A percentile compares a stretch with the other conserved stretches of the same genome.
Conservation (phyloP, 2,329 filamentous ascomycete genomes). For the Fusarium begoniae region DNA sequence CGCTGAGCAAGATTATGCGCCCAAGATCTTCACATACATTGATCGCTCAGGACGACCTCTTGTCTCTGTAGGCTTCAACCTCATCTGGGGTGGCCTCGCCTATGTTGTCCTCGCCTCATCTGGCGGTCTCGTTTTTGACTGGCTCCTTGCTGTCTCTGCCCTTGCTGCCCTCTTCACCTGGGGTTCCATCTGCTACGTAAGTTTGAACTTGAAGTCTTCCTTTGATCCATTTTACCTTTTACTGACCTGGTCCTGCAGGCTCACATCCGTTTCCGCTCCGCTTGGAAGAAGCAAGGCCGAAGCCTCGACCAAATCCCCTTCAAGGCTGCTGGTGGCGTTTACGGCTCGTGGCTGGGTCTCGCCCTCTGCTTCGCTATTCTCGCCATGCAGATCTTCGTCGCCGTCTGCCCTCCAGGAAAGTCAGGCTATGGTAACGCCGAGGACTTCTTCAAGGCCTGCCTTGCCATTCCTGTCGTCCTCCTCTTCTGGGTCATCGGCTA, state of each 20-base stretch:
- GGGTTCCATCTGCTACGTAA: constrained; percentile 66
- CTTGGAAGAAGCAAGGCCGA: constrained; percentile 67
- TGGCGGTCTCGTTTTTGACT: constrained; percentile 66
- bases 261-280: constrained; percentile 73
- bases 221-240: no score
- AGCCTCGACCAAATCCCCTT: constrained; percentile 73
- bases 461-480: constrained; percentile 63
- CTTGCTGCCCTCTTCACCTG: constrained; percentile 72
- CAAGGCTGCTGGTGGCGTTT: constrained; percentile 65
- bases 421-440: constrained; percentile 51
- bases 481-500: constrained; percentile 66
- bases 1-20: constrained; percentile 64
- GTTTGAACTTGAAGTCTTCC: background rate
- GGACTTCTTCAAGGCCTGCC: constrained; percentile 64
- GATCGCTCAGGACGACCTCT: constrained; percentile 63
- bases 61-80: constrained; percentile 54
- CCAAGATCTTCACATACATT: constrained; percentile 62
- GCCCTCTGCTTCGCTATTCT: constrained; percentile 63
- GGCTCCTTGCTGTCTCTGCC: constrained; percentile 71
- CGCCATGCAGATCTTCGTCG: constrained; percentile 61
- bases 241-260: background rate
- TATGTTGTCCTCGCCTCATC: constrained; percentile 56
- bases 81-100: constrained; percentile 59
- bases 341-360: constrained; percentile 70
- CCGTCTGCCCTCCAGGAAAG: constrained; percentile 52